Evolutionary conservation across 2,329 filamentous ascomycete genomes (phyloP), one percentile per base, ranked within the genome.

Genomic region (Calcarisporium arbuscula): DNA sequence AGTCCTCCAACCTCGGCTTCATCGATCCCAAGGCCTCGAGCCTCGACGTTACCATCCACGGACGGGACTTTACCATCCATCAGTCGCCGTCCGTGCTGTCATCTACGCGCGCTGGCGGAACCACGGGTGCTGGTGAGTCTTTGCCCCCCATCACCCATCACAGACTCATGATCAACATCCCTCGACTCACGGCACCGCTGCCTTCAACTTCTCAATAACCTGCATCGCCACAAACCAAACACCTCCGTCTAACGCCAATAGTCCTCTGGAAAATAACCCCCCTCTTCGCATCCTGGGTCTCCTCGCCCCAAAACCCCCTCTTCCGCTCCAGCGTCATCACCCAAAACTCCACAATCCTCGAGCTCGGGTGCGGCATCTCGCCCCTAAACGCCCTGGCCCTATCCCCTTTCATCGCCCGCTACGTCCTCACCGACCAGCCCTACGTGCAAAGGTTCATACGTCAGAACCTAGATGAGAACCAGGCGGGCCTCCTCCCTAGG

Each of bases 201-300:
- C n/a, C n/a, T n/a, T n/a, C n/a, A n/a, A n/a, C n/a, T n/a, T n/a
- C n/a, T n/a, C n/a, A n/a, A n/a, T n/a, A n/a, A n/a, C n/a, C n/a
- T n/a, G n/a, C n/a, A n/a, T n/a, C n/a, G n/a, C n/a, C n/a, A n/a
- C n/a, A n/a, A n/a, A n/a, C n/a, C n/a, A n/a, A n/a, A n/a, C n/a
- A n/a, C n/a, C n/a, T n/a, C n/a, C n/a, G n/a, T n/a, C n/a, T n/a
- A n/a, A n/a, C n/a, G n/a, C n/a, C n/a, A 21, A 25, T 25, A 83
- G 88, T 95, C 14, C 68, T 96, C 8, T 98, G 92, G 92, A 88
- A 85, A 58, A 82, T 95, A 46, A 90, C 87, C 0, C 87, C 89
- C 8, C 67, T 79, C 28, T 80, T 96, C 52, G 85, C 89, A 16
- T 67, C 77, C 44, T 96, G 87, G 87, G 71, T 96, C 29, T 68